Conservation (phyloP, 2,329 filamentous ascomycete species). For the Pestalotiopsis sp. region DNA sequence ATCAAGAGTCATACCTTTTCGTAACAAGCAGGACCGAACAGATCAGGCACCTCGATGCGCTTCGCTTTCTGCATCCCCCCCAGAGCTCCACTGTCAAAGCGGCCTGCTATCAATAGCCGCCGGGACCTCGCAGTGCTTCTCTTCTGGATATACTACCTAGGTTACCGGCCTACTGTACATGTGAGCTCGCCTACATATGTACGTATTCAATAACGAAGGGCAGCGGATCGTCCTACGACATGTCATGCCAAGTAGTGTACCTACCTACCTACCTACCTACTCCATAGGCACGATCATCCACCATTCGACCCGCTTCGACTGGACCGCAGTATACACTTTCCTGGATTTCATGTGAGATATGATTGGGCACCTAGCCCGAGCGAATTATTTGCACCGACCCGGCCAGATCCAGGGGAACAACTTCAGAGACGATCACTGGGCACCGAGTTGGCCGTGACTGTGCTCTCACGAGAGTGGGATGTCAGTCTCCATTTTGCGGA, state of each 20-base stretch:
- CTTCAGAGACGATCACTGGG: background rate
- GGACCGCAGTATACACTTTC: background rate
- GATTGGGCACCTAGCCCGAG: background rate
- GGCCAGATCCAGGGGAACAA: background rate
- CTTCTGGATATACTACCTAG: background rate
- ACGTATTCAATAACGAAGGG: background rate
- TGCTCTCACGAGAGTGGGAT: background rate
- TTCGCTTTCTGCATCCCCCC: background rate
- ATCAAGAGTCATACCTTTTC: background rate
- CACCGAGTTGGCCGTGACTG: background rate
- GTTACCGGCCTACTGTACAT: background rate
- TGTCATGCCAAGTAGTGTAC: background rate
- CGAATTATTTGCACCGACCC: background rate
- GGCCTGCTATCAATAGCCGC: conserved; percentile 7
- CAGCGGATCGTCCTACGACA: background rate
- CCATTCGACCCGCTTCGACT: background rate
- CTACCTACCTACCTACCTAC: too few species aligned
- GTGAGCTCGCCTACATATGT: background rate
- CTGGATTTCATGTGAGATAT: background rate
- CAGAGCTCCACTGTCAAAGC: conserved; percentile 1
- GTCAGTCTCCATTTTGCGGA: background rate
- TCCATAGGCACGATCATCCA: background rate
- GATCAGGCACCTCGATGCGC: background rate
- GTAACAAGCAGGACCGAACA: background rate
- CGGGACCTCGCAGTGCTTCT: background rate